Evolutionary conservation across 257 asterid species (phyloP), one percentile per base, ranked within the genome.

Genomic region (Galeopsis tetrahit): DNA sequence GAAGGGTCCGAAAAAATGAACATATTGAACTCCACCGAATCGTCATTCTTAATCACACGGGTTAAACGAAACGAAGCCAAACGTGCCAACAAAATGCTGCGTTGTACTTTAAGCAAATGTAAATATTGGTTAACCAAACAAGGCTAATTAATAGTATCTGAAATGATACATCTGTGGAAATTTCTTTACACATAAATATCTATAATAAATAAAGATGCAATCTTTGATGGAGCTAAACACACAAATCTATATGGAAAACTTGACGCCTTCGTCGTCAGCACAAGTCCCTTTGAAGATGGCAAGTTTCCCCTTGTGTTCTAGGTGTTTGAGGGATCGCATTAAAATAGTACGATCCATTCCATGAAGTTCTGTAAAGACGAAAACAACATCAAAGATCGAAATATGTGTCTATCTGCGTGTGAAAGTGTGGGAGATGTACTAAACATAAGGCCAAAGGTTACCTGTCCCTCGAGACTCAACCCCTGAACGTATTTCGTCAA

Each of bases 221-320:
- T 53, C 59, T 53, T 53, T 53, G 33, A 21, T 53, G 34, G 34
- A 21, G 28, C 28, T 21, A 53, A 55, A 17, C 7, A 21, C 61
- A 21, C 34, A 28, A 17, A 17, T 17, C 78, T 91, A 91, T 6
- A 89, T 14, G 35, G 96, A 89, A 73, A 94, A 94, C 71, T 94
- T 94, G 14, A 94, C 78, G 73, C 98, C 98, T 74, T 94, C 97
- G 44, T 91, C 98, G 31, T 94, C 98, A n/a, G 97, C 88, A 31
- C 96, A 88, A 34, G 93, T 89, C 77, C 97, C 98, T 82, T 91
- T 94, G 86, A 94, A 94, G 77, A 94, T 86, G 11, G 86, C 95
- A 14, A 91, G 97, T 79, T 89, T 91, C 66, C 98, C 97, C 72
- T 84, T 88, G 82, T 94, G 85, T 77, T 94, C 98, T 4, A 94